Percentiles rank a stretch among this genome's conserved stretches.
Evolutionary conservation across 148 eudicot genomes (phyloP).

Genomic region (Cornus florida): DNA sequence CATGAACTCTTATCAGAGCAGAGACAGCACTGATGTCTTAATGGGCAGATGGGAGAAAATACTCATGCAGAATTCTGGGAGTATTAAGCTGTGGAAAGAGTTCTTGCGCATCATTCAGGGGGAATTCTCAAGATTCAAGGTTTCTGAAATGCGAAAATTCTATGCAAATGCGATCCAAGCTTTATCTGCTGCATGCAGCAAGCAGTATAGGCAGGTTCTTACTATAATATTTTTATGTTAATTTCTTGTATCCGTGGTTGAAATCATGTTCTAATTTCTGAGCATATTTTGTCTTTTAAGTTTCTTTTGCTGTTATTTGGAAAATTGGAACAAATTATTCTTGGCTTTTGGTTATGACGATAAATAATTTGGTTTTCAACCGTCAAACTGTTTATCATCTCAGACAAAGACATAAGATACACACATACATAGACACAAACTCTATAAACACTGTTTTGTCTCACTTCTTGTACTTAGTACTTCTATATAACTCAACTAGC

Average conservation of each 20-base stretch:
- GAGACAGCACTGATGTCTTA: conserved; percentile 68
- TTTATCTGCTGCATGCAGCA: conserved; percentile 74
- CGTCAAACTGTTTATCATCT: neutral
- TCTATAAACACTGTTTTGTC: neutral
- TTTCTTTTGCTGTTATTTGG: neutral
- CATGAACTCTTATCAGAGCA: conserved; percentile 69
- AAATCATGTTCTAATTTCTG: neutral
- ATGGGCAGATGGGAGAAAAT: conserved; percentile 92
- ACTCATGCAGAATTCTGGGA: conserved; percentile 70
- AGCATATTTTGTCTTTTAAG: no score
- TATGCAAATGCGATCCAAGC: conserved; percentile 82
- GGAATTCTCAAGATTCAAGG: conserved; percentile 87
- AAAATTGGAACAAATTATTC: neutral
- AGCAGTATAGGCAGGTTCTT: conserved; percentile 95
- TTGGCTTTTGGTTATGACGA: neutral
- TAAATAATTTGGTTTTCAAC: neutral
- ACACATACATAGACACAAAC: neutral
- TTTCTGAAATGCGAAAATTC: conserved; percentile 78
- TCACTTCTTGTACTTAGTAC: neutral
- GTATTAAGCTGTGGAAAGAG: conserved; percentile 80
- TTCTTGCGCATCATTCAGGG: conserved; percentile 71
- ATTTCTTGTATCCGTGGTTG: conserved; percentile 3
- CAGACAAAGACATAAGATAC: neutral
- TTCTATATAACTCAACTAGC: neutral
- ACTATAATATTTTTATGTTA: conserved; percentile 22